phyloP scores from a whole-genome alignment of 805 yeast genomes.

The Cyberlindnera meyerae region DNA sequence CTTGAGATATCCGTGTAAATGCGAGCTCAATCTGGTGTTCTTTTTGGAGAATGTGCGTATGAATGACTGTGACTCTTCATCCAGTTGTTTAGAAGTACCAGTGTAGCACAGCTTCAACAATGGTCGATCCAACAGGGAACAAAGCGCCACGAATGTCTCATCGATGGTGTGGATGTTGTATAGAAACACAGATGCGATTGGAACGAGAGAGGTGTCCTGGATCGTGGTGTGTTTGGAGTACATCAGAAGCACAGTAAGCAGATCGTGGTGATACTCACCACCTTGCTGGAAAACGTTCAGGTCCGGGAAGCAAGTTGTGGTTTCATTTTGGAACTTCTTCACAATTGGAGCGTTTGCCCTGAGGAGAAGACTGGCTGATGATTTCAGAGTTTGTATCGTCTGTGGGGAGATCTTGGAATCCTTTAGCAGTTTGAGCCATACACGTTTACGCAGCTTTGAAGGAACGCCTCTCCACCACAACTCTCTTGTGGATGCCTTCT shows the following conservation, averaged over 20 bases:
- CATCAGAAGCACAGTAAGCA: slow-evolving; percentile 31
- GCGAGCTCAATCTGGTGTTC: slow-evolving; percentile 42
- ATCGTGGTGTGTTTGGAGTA: slow-evolving; percentile 24
- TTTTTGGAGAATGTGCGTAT: slow-evolving; percentile 41
- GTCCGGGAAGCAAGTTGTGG: slow-evolving; percentile 32
- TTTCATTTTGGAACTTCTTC: slow-evolving; percentile 19
- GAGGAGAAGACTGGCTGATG: slow-evolving; percentile 5
- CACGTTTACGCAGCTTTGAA: slow-evolving; percentile 33
- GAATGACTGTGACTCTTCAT: slow-evolving; percentile 41
- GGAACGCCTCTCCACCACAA: slow-evolving; percentile 63
- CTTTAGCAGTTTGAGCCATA: slow-evolving; percentile 49
- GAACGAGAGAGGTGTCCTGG: slow-evolving; percentile 34
- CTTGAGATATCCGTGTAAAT: slow-evolving; percentile 39
- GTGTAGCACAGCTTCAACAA: slow-evolving; percentile 30
- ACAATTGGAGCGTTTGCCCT: slow-evolving; percentile 6
- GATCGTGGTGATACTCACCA: slow-evolving; percentile 27
- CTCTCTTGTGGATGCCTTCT: slow-evolving; percentile 40
- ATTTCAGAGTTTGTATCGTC: slow-evolving; percentile 5
- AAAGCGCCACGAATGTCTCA: slow-evolving; percentile 36
- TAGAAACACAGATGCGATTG: slow-evolving; percentile 38
- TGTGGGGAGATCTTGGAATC: no score
- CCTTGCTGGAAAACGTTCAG: slow-evolving; percentile 32
- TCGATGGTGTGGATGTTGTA: slow-evolving; percentile 31
- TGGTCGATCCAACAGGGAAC: slow-evolving; percentile 34
- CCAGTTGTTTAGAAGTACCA: slow-evolving; percentile 27